A percentile compares a stretch with the other conserved stretches of the same genome.
phyloP scores from a whole-genome alignment of 139 green algal genomes.

The Monoraphidium neglectum region DNA sequence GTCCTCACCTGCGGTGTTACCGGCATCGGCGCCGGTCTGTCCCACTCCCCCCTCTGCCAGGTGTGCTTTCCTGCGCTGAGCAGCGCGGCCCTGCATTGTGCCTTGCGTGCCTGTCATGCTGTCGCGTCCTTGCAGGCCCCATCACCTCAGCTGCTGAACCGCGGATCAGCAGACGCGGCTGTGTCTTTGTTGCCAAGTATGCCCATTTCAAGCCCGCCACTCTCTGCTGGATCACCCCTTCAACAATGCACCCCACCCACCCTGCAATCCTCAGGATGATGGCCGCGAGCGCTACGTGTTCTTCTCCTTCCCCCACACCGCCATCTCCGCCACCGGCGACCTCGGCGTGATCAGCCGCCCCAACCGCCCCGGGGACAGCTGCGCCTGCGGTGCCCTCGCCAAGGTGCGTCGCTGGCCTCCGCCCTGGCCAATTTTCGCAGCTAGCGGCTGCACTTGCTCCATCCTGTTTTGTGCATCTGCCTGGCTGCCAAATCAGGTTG shows the following conservation, averaged over 20 bases:
- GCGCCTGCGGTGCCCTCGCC: slow-evolving; percentile 76
- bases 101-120: neutral
- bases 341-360: slow-evolving; percentile 66
- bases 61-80: neutral
- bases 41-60: slow-evolving; percentile 27
- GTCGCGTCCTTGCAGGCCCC: too few species aligned
- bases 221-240: neutral
- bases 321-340: slow-evolving; percentile 56
- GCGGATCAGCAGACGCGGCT: neutral
- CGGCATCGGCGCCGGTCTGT: slow-evolving; percentile 40
- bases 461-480: too few species aligned
- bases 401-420: slow-evolving; percentile 13
- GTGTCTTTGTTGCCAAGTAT: neutral
- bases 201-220: too few species aligned
- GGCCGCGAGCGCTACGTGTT: slow-evolving; percentile 81
- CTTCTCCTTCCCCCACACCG: slow-evolving; percentile 87
- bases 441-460: too few species aligned
- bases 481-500: too few species aligned
- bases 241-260: neutral
- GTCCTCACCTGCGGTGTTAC: slow-evolving; percentile 78
- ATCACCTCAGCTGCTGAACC: too few species aligned
- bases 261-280: slow-evolving; percentile 13
- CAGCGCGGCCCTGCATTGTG: neutral
- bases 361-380: slow-evolving; percentile 48
- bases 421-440: too few species aligned